Evolutionary conservation across 2,329 filamentous ascomycete species (phyloP).

Genomic region (Aspergillus aculeatus): DNA sequence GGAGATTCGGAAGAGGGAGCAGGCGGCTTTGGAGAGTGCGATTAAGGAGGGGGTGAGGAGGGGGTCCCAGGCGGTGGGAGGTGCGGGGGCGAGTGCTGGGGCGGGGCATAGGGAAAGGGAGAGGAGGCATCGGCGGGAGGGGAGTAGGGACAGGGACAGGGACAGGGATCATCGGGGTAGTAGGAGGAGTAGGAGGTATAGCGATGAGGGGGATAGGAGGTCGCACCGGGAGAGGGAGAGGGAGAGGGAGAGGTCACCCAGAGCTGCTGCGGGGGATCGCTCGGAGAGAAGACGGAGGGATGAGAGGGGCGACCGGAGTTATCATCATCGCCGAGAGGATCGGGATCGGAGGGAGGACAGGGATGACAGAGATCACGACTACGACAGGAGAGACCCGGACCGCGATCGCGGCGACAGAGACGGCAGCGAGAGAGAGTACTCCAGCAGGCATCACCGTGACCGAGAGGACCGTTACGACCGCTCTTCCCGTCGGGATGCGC

Average conservation of each 20-base stretch:
- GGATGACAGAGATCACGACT: conserved; percentile 18
- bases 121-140: conserved; percentile 24
- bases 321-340: conserved; percentile 15
- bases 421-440: conserved; percentile 18
- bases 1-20: conserved; percentile 90
- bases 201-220: conserved; percentile 22
- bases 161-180: conserved; percentile 17
- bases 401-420: conserved; percentile 16
- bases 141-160: conserved; percentile 29
- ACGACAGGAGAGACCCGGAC: not conserved
- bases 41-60: conserved; percentile 46
- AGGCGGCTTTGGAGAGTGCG: conserved; percentile 67
- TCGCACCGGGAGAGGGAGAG: conserved; percentile 16
- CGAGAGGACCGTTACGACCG: conserved; percentile 27
- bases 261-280: conserved; percentile 18
- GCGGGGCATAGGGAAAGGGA: conserved; percentile 19
- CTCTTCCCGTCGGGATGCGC: conserved; percentile 20
- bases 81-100: not conserved
- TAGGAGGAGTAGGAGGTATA: conserved; percentile 22
- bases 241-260: conserved; percentile 21
- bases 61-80: conserved; percentile 19
- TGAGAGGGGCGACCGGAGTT: conserved; percentile 3
- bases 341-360: conserved; percentile 19
- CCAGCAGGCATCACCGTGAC: conserved; percentile 22
- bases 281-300: conserved; percentile 26